These are phyloP conservation scores for Kodamaea lidongshanica DNA, from an alignment of 805 yeast genomes.

Conservation along the genomic window DNA sequence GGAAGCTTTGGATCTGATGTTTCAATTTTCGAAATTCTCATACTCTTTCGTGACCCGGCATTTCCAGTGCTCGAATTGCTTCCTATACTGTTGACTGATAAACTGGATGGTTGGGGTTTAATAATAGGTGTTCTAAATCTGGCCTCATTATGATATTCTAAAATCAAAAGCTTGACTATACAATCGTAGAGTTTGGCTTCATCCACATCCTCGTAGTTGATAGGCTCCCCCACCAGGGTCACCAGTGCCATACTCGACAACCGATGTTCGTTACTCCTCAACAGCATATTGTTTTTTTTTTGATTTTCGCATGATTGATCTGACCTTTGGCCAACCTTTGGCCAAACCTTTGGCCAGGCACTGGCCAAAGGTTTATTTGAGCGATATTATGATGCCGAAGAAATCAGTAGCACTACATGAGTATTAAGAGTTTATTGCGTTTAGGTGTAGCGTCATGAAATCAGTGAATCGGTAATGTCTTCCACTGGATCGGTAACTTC, in stretches of 20 bases:
- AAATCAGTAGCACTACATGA: neutral
- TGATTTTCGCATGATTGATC: neutral
- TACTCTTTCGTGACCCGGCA: slow-evolving; percentile 5
- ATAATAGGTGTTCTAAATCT: slow-evolving; percentile 41
- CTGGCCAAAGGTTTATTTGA: neutral
- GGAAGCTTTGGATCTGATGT: slow-evolving; percentile 29
- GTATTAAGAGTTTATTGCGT: neutral
- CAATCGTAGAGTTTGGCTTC: slow-evolving; percentile 40
- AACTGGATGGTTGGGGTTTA: slow-evolving; percentile 5
- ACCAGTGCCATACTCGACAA: slow-evolving; percentile 8
- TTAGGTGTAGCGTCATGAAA: neutral
- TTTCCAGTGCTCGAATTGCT: slow-evolving; percentile 1
- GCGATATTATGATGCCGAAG: neutral
- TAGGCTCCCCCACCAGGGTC: slow-evolving; percentile 6
- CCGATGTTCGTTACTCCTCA: slow-evolving; percentile 5
- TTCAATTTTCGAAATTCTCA: slow-evolving; percentile 9
- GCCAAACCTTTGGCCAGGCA: neutral
- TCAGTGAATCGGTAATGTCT: neutral
- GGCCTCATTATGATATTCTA: slow-evolving; percentile 61
- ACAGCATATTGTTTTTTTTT: slow-evolving; percentile 3
- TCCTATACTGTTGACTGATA: neutral
- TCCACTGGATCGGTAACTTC: too few relatives aligned
- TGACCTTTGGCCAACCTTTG: slow-evolving; percentile 3
- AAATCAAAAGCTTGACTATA: slow-evolving; percentile 47
- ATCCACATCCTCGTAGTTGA: slow-evolving; percentile 16